These are phyloP conservation scores for Camellia sinensis DNA, from an alignment of 148 eudicot species.

Conservation along the genomic window DNA sequence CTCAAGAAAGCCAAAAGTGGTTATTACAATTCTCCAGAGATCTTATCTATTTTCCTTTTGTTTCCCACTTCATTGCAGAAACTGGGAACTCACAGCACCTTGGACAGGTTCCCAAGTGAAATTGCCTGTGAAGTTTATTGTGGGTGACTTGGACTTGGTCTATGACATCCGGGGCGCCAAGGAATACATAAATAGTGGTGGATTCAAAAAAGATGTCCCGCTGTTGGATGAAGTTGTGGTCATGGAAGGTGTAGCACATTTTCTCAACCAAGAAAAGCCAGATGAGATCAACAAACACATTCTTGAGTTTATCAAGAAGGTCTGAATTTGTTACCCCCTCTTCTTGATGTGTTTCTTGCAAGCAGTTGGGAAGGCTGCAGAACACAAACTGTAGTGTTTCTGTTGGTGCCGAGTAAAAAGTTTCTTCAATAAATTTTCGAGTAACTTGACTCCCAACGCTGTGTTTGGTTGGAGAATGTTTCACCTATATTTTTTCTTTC, in stretches of 20 bases:
- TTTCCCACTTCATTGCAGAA: neutral
- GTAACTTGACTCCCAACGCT: neutral
- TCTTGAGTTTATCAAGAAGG: slow-evolving; percentile 1
- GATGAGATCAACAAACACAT: slow-evolving; percentile 25
- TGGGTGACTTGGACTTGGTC: slow-evolving; percentile 25
- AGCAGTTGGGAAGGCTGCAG: no score
- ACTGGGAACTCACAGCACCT: slow-evolving; percentile 20
- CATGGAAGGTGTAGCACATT: slow-evolving; percentile 19
- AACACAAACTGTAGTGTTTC: no score
- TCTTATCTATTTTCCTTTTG: neutral
- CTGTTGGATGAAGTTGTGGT: slow-evolving; percentile 16
- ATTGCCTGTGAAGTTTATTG: slow-evolving; percentile 16
- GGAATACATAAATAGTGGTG: slow-evolving; percentile 17
- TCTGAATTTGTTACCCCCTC: neutral
- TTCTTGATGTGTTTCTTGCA: neutral
- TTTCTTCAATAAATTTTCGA: neutral
- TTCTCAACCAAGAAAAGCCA: slow-evolving; percentile 20
- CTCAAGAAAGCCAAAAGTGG: no score
- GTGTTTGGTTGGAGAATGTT: no score
- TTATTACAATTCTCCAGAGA: neutral
- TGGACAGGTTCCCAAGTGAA: slow-evolving; percentile 15
- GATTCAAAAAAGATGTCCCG: slow-evolving; percentile 22
- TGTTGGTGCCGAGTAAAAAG: no score
- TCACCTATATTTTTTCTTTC: no score
- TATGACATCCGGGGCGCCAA: slow-evolving; percentile 15